These are phyloP conservation scores for Crithidia thermophila DNA, from an alignment of 208 protist genomes.

Conservation along the genomic window DNA sequence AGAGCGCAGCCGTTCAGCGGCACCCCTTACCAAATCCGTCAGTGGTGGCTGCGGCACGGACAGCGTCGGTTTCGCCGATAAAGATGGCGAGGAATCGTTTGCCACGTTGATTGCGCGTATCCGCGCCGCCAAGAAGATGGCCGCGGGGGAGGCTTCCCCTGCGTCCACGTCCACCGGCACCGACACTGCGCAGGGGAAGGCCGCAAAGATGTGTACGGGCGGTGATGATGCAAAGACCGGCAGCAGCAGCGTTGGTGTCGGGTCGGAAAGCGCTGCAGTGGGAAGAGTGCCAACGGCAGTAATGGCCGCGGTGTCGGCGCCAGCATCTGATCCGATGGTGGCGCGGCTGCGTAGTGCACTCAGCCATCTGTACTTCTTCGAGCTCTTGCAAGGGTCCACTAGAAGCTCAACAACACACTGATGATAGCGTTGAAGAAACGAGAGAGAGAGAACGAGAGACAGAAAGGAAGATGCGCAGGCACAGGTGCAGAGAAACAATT, in stretches of 20 bases:
- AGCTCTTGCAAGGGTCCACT: constrained; percentile 1
- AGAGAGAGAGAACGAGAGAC: neutral
- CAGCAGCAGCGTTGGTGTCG: neutral
- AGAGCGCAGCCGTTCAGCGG: too few relatives aligned
- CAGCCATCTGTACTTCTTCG: constrained; percentile 24
- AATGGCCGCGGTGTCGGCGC: neutral
- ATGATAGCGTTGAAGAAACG: neutral
- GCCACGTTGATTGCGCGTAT: constrained; percentile 28
- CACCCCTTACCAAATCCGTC: neutral
- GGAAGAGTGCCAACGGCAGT: neutral
- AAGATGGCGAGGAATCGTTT: constrained; percentile 29
- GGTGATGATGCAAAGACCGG: neutral
- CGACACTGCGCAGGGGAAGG: neutral
- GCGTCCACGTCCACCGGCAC: neutral
- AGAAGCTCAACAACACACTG: neutral
- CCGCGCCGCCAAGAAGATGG: constrained; percentile 9
- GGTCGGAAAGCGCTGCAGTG: neutral
- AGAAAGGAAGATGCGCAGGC: neutral
- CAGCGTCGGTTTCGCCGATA: constrained; percentile 31
- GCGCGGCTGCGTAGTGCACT: constrained; percentile 19
- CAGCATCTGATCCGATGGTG: constrained; percentile 1
- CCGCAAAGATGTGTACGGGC: neutral
- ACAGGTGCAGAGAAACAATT: neutral
- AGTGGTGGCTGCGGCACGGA: constrained; percentile 31
- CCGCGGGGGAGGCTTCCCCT: neutral